Percentiles rank a stretch among this genome's conserved stretches.
Evolutionary conservation across 2,329 filamentous ascomycete genomes (phyloP).

Genomic region (Ophioceras dolichostomum): DNA sequence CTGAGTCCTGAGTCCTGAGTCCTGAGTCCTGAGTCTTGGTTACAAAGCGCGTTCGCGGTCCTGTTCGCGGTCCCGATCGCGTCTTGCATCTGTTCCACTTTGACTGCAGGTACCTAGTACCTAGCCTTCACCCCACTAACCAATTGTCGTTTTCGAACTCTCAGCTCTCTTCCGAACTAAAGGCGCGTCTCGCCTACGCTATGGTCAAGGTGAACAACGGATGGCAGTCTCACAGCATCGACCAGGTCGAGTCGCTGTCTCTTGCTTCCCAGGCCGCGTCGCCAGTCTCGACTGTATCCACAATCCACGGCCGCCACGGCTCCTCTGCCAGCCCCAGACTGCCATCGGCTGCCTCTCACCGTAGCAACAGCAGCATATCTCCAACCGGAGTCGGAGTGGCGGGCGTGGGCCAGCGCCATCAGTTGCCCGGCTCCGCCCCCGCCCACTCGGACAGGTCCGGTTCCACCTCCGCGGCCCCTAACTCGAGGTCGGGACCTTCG

Average conservation of each 20-base stretch:
- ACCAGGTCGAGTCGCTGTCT: constrained; percentile 65
- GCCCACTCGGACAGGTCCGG: too few relatives aligned
- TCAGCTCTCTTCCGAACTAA: constrained; percentile 66
- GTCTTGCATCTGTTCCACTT: too few relatives aligned
- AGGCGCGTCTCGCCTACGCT: constrained; percentile 78
- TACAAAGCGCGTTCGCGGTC: too few relatives aligned
- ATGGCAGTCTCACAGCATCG: constrained; percentile 68
- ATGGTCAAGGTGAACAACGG: constrained; percentile 89
- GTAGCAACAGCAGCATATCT: constrained; percentile 16
- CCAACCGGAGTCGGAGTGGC: constrained; percentile 6
- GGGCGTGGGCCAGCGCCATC: constrained; percentile 4
- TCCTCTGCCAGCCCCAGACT: constrained; percentile 43
- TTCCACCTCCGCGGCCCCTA: too few relatives aligned
- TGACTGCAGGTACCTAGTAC: too few relatives aligned
- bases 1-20: too few relatives aligned
- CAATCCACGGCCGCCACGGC: constrained; percentile 36
- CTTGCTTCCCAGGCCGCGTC: constrained; percentile 59
- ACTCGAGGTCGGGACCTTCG: constrained; percentile 23
- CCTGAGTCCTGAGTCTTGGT: too few relatives aligned
- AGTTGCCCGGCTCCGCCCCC: constrained; percentile 1
- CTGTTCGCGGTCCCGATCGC: too few relatives aligned
- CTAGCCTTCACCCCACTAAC: too few relatives aligned
- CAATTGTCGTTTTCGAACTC: too few relatives aligned
- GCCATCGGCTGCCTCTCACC: constrained; percentile 21
- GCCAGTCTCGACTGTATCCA: constrained; percentile 45